phyloP scores from a whole-genome alignment of 192 early-diverging fungal genomes.

The Coemansia erecta region DNA sequence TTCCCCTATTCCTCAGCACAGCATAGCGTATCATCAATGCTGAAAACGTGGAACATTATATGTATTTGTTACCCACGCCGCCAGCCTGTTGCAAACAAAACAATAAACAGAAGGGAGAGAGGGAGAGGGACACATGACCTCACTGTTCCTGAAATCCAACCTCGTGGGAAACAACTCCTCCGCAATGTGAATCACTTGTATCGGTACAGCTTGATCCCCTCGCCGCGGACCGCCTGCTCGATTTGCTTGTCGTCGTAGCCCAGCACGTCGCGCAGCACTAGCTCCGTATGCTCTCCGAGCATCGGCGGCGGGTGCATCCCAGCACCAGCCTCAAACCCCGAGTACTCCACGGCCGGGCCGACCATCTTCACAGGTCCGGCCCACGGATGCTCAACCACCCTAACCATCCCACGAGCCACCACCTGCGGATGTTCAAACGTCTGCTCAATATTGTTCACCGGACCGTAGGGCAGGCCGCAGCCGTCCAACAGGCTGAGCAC shows the following conservation, averaged over 20 bases:
- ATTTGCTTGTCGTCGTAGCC: conserved; percentile 65
- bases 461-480: conserved; percentile 77
- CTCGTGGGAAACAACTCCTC: too few relatives aligned
- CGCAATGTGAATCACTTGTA: conserved; percentile 7
- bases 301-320: conserved; percentile 68
- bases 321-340: conserved; percentile 61
- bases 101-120: too few relatives aligned
- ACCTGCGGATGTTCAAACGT: conserved; percentile 79
- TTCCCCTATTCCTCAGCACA: too few relatives aligned
- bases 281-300: conserved; percentile 86
- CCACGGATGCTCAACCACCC: conserved; percentile 77
- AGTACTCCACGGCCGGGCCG: conserved; percentile 76
- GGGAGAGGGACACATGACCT: too few relatives aligned
- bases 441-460: conserved; percentile 73
- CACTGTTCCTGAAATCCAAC: too few relatives aligned
- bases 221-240: conserved; percentile 20
- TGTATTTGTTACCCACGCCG: background rate
- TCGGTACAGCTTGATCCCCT: conserved; percentile 22
- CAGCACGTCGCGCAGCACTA: conserved; percentile 65
- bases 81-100: background rate
- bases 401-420: conserved; percentile 66
- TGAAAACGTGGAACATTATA: background rate
- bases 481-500: conserved; percentile 68
- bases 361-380: conserved; percentile 76
- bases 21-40: too few relatives aligned